Conservation (phyloP, 1,284 basidiomycete species). For the Cerioporus squamosus region DNA sequence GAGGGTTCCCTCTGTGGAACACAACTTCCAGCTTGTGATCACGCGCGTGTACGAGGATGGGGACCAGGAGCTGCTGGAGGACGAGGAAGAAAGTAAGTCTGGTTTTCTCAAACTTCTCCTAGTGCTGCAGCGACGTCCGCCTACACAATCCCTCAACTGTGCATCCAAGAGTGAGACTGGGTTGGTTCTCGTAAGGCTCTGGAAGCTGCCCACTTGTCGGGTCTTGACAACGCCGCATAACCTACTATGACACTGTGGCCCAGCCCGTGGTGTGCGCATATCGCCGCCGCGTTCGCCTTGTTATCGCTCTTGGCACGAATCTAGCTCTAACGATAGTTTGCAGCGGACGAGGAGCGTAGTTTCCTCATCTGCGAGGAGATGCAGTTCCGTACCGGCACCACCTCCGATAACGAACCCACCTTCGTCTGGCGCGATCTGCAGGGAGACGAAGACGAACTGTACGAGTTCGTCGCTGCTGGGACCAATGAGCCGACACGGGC, state of each 20-base stretch:
- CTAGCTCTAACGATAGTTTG: slow-evolving; percentile 5
- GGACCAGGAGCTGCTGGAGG: slow-evolving; percentile 91
- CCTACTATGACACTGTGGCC: too few species aligned
- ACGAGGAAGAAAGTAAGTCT: slow-evolving; percentile 91
- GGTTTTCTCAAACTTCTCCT: background rate
- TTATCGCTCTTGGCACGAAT: background rate
- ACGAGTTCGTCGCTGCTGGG: slow-evolving; percentile 80
- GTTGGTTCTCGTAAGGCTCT: background rate
- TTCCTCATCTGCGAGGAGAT: slow-evolving; percentile 92
- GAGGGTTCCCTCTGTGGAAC: slow-evolving; percentile 80
- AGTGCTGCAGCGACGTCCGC: background rate
- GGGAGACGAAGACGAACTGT: slow-evolving; percentile 81
- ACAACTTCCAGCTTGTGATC: slow-evolving; percentile 95
- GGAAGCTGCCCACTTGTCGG: too few species aligned
- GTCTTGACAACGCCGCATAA: too few species aligned
- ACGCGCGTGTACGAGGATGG: slow-evolving; percentile 96
- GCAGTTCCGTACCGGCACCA: slow-evolving; percentile 77
- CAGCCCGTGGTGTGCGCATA: too few species aligned
- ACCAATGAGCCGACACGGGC: slow-evolving; percentile 85
- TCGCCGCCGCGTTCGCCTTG: too few species aligned
- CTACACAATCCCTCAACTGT: too few species aligned
- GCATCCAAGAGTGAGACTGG: too few species aligned
- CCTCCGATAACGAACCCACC: slow-evolving; percentile 75
- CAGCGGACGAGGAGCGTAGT: slow-evolving; percentile 89
- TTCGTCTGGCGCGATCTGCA: slow-evolving; percentile 92